Evolutionary conservation across 2,329 filamentous ascomycete species (phyloP), one percentile per base, ranked within the genome.

Genomic region (Colletotrichum kahawae): DNA sequence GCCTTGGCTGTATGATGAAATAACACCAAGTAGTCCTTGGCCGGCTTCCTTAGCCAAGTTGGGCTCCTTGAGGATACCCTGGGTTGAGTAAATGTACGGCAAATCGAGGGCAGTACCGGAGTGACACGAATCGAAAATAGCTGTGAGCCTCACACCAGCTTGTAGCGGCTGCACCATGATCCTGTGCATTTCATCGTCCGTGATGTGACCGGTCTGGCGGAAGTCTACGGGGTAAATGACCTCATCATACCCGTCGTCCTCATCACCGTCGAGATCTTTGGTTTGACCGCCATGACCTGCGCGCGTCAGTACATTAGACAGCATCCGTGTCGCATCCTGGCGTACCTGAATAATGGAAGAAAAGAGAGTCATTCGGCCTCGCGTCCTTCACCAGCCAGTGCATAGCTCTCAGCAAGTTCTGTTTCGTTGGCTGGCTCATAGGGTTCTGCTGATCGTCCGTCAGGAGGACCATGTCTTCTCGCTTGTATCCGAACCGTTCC

Each of bases 351-450:
- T 98, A 98, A 85, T 98, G 96, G 87, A 98, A 98, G 86, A 98
- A 98, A 8, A 98, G 90, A 6, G 96, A 98, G 83, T 98, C 96
- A 82, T 98, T 98, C 0, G 95, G 94, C 73, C 91, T 91, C 6
- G 96, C 96, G 82, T 98, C 96, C 85, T 98, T 98, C 73, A 98
- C 95, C 24, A 98, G 87, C 96, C 96, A 98, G 83, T 98, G 96
- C 96, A 98, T 98, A 34, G 96, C 96, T 68, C 96, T 92, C 48
- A 98, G 85, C 71, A 98, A 98, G 82, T 98, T 98, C 79, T 95
- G 94, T 84, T 98, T 98, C 7, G 95, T 98, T 10, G 96, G 96
- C 86, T 98, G 95, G 85, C 95, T 98, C 94, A 98, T 98, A 31
- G 95, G 95, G 80, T 98, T 98, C 83, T 98, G 95, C 86, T 98